These are phyloP conservation scores for Hypsizygus marmoreus DNA, from an alignment of 768 basidiomycete genomes.

Conservation along the genomic window DNA sequence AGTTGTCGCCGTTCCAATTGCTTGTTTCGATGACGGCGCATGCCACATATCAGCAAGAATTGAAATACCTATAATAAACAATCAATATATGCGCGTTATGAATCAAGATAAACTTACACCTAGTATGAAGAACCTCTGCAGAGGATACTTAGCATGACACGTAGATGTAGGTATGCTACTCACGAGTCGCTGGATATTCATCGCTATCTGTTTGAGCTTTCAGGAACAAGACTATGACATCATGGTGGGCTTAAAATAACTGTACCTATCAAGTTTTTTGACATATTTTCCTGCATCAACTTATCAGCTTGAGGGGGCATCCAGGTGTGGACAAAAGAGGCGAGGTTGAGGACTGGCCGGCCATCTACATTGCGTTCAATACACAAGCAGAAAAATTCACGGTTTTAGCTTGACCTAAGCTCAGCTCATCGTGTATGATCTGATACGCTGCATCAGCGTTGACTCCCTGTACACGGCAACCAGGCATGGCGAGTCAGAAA, in stretches of 20 bases:
- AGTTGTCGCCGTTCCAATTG: constrained; percentile 72
- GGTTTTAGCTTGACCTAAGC: constrained; percentile 44
- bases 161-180: constrained; percentile 17
- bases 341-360: constrained; percentile 62
- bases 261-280: constrained; percentile 66
- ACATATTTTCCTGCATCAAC: constrained; percentile 62
- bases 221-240: neutral
- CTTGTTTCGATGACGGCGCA: constrained; percentile 60
- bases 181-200: constrained; percentile 70
- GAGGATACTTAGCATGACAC: neutral
- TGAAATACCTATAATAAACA: constrained; percentile 36
- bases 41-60: constrained; percentile 69
- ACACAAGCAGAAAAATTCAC: neutral
- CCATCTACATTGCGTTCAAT: constrained; percentile 42
- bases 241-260: neutral
- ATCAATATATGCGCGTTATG: neutral
- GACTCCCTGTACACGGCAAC: constrained; percentile 59
- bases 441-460: constrained; percentile 56
- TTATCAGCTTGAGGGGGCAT: constrained; percentile 56
- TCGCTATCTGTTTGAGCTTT: constrained; percentile 37
- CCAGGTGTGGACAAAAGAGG: constrained; percentile 65
- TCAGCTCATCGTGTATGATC: constrained; percentile 61
- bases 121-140: constrained; percentile 52
- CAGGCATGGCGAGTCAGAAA: constrained; percentile 3
- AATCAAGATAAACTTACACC: constrained; percentile 34